These are phyloP conservation scores for Rubia peregrina DNA, from an alignment of 305 asterid genomes.

Conservation along the genomic window DNA sequence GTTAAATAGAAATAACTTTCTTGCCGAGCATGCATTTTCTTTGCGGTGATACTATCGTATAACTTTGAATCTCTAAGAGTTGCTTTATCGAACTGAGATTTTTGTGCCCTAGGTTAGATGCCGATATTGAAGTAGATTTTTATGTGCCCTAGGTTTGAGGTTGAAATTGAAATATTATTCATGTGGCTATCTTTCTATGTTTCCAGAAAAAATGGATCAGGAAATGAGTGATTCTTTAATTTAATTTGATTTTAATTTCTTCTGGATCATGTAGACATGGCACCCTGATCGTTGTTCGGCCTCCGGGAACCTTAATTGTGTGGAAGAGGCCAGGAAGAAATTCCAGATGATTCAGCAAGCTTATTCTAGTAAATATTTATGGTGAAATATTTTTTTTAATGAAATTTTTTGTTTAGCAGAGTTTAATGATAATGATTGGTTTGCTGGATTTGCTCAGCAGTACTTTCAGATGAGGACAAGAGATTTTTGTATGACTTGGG, in stretches of 20 bases:
- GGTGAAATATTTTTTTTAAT: not conserved
- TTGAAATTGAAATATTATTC: not conserved
- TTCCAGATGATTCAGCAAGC: conserved; percentile 92
- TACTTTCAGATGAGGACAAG: conserved; percentile 67
- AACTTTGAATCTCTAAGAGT: not conserved
- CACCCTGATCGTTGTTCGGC: conserved; percentile 50
- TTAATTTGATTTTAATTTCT: too few species aligned
- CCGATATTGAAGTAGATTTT: not conserved
- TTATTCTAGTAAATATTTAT: conserved; percentile 50
- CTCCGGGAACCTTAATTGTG: conserved; percentile 38
- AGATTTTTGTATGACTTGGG: conserved; percentile 86
- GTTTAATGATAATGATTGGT: not conserved
- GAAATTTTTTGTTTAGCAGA: not conserved
- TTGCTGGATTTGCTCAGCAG: conserved; percentile 27
- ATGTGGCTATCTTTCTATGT: not conserved
- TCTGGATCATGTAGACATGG: too few species aligned
- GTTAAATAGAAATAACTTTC: not conserved
- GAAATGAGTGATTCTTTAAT: too few species aligned
- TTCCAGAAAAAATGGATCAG: too few species aligned
- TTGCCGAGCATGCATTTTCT: not conserved
- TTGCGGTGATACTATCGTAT: not conserved
- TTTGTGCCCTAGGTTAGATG: not conserved
- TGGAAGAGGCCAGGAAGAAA: conserved; percentile 76
- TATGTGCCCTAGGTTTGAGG: not conserved
- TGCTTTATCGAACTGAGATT: not conserved